Conservation (phyloP, 495 filamentous ascomycete species). For the Neohortaea acidophila region DNA sequence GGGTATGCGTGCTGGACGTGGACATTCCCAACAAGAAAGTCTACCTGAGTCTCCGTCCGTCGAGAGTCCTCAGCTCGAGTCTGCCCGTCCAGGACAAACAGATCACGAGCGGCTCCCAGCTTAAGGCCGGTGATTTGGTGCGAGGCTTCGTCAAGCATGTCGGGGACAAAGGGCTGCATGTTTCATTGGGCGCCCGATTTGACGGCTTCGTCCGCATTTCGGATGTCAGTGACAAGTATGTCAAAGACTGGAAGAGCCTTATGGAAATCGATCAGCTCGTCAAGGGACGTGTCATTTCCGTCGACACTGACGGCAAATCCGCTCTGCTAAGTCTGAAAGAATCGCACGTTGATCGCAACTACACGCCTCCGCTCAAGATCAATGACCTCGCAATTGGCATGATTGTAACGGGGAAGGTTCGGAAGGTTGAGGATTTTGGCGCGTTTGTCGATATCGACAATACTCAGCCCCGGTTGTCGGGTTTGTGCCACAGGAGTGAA, state of each 20-base stretch:
- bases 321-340: slow-evolving; percentile 75
- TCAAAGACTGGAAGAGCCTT: slow-evolving; percentile 90
- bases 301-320: slow-evolving; percentile 48
- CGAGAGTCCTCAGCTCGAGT: slow-evolving; percentile 73
- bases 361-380: slow-evolving; percentile 50
- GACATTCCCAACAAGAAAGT: slow-evolving; percentile 74
- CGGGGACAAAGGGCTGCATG: slow-evolving; percentile 71
- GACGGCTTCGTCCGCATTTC: slow-evolving; percentile 67
- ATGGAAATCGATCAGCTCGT: slow-evolving; percentile 80
- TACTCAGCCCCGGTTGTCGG: slow-evolving; percentile 62
- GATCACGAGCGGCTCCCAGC: slow-evolving; percentile 47
- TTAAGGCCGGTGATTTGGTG: slow-evolving; percentile 65
- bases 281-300: slow-evolving; percentile 61
- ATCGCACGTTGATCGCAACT: slow-evolving; percentile 67
- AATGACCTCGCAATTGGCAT: slow-evolving; percentile 62
- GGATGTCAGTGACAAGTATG: slow-evolving; percentile 74
- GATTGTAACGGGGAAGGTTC: slow-evolving; percentile 70
- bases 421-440: slow-evolving; percentile 86
- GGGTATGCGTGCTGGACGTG: slow-evolving; percentile 64
- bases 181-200: slow-evolving; percentile 62
- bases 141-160: slow-evolving; percentile 83
- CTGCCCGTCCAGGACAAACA: slow-evolving; percentile 70
- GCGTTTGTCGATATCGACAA: slow-evolving; percentile 83
- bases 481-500: slow-evolving; percentile 78
- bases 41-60: slow-evolving; percentile 67